Conservation (phyloP, 83 land plant species). For the Thuja plicata region DNA sequence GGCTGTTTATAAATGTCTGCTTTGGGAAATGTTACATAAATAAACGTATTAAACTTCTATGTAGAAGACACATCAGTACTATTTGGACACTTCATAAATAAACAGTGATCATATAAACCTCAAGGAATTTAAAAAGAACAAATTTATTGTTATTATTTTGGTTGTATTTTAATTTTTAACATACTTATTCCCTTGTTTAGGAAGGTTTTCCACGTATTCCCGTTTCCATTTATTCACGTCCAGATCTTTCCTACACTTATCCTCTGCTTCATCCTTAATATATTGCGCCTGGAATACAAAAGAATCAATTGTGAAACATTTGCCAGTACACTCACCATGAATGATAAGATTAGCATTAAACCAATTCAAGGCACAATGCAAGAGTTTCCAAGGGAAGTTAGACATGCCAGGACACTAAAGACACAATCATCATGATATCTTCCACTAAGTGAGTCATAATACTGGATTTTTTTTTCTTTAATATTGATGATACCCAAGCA, state of each 20-base stretch:
- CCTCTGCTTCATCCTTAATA: constrained; percentile 21
- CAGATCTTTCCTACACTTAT: constrained; percentile 16
- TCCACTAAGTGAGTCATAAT: constrained; percentile 26
- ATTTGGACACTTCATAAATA: not conserved
- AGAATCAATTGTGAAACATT: not conserved
- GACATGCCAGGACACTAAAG: not conserved
- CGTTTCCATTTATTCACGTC: not conserved
- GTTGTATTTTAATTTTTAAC: not conserved
- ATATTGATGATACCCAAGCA: constrained; percentile 35
- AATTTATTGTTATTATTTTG: not conserved
- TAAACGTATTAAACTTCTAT: not conserved
- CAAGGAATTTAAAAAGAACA: not conserved
- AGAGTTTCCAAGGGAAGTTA: not conserved
- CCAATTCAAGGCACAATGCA: not conserved
- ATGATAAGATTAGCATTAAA: not conserved
- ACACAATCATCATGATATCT: not conserved
- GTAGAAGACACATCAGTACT: not conserved
- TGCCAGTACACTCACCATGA: not conserved
- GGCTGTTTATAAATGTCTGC: not conserved
- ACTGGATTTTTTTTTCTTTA: constrained; percentile 27
- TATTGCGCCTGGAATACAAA: constrained; percentile 8
- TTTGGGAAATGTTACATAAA: not conserved
- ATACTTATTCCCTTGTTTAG: constrained; percentile 6
- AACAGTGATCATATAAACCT: not conserved
- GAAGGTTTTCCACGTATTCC: not conserved